Percentiles rank a stretch among this genome's conserved stretches.
Conservation (phyloP, 148 eudicot genomes). For the Persicaria maculosa region DNA sequence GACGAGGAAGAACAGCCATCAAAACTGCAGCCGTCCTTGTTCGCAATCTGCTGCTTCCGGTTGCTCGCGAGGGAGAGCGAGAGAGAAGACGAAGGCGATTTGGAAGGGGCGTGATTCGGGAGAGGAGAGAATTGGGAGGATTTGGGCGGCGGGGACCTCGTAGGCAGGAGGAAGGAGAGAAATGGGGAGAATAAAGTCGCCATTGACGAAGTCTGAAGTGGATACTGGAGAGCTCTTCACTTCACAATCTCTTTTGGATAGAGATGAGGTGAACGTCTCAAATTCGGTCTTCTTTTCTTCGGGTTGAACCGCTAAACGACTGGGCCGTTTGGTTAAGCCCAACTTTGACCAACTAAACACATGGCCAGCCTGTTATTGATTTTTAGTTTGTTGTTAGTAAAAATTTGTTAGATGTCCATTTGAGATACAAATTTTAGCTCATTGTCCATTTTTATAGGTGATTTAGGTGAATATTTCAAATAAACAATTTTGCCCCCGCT, state of each 20-base stretch:
- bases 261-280: neutral
- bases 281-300: neutral
- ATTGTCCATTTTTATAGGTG: too few species aligned
- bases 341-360: too few species aligned
- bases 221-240: neutral
- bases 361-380: too few species aligned
- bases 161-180: conserved; percentile 9
- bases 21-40: neutral
- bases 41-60: conserved; percentile 1
- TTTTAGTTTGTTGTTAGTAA: too few species aligned
- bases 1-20: conserved; percentile 1
- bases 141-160: conserved; percentile 1
- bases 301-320: neutral
- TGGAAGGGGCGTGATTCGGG: neutral
- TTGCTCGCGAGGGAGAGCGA: neutral
- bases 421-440: too few species aligned
- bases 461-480: too few species aligned
- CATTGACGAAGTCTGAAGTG: neutral
- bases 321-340: neutral
- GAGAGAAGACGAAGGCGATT: neutral
- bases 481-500: too few species aligned
- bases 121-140: conserved; percentile 6
- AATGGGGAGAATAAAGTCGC: conserved; percentile 10
- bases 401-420: too few species aligned
- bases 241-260: conserved; percentile 14